Percentiles rank a stretch among this genome's conserved stretches.
Conservation (phyloP, 495 filamentous ascomycete species). For the Aspergillus wentii region DNA sequence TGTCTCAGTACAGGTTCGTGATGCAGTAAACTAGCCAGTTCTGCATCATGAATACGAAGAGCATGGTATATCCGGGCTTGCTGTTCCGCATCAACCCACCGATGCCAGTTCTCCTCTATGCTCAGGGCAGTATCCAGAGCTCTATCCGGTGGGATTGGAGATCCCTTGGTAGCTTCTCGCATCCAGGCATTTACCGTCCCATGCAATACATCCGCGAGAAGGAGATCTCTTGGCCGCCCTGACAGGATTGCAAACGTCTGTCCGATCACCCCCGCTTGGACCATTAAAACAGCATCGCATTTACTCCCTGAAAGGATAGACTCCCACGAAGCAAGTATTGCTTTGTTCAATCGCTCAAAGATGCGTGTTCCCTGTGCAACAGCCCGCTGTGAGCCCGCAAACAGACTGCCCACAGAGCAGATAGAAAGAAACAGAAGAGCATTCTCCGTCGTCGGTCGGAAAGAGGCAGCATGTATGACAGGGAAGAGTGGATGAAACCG, state of each 20-base stretch:
- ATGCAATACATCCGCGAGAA: conserved; percentile 29
- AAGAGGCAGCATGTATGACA: conserved; percentile 24
- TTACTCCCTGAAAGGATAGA: conserved; percentile 13
- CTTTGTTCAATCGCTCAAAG: conserved; percentile 31
- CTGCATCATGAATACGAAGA: conserved; percentile 28
- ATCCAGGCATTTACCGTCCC: conserved; percentile 36
- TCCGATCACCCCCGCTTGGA: conserved; percentile 32
- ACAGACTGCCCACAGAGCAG: conserved; percentile 30
- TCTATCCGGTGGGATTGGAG: conserved; percentile 1
- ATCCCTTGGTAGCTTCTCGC: conserved; percentile 18
- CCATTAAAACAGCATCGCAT: conserved; percentile 28
- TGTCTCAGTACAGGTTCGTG: conserved; percentile 28
- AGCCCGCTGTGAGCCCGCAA: conserved; percentile 23
- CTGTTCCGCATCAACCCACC: conserved; percentile 13
- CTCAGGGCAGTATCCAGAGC: too few species aligned
- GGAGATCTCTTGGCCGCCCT: conserved; percentile 20
- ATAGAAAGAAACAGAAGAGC: conserved; percentile 28
- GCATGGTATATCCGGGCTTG: conserved; percentile 18
- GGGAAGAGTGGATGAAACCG: conserved; percentile 25
- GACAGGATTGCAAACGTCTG: conserved; percentile 37
- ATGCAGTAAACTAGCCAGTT: conserved; percentile 29
- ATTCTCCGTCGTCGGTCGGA: conserved; percentile 22
- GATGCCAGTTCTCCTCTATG: conserved; percentile 17
- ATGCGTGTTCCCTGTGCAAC: conserved; percentile 20
- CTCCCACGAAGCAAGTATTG: conserved; percentile 29